Conservation (phyloP, 805 yeast species). For the Metahyphopichia silvanorum region DNA sequence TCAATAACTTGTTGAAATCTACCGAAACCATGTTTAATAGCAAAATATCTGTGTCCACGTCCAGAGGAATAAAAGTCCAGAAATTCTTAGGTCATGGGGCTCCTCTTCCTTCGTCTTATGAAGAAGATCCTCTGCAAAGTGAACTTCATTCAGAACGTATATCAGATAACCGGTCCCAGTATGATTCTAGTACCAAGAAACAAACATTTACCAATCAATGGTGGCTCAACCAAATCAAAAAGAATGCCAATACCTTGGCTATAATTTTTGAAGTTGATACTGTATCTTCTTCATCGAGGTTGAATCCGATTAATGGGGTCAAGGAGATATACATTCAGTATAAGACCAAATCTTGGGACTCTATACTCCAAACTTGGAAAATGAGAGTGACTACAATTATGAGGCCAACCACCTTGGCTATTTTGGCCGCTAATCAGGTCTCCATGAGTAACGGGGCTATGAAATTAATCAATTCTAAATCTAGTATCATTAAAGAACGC, state of each 20-base stretch:
- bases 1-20: conserved; percentile 9
- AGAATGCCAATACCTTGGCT: conserved; percentile 18
- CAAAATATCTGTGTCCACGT: conserved; percentile 25
- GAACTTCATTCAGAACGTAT: conserved; percentile 24
- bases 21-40: conserved; percentile 7
- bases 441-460: conserved; percentile 11
- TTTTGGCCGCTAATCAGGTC: conserved; percentile 11
- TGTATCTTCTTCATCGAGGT: conserved; percentile 15
- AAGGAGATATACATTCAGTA: conserved; percentile 31
- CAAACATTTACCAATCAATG: conserved; percentile 37
- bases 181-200: conserved; percentile 28
- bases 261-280: conserved; percentile 33
- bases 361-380: conserved; percentile 13
- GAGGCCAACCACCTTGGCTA: conserved; percentile 24
- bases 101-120: conserved; percentile 32
- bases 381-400: conserved; percentile 28
- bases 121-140: conserved; percentile 12
- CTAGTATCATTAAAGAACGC: conserved; percentile 21
- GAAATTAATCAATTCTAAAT: conserved; percentile 14
- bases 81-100: conserved; percentile 30
- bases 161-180: conserved; percentile 28
- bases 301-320: conserved; percentile 11
- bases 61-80: conserved; percentile 29
- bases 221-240: conserved; percentile 22
- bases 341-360: conserved; percentile 26